Base-by-base conservation (phyloP, 495 filamentous ascomycete genomes). In the Daldinia grandis region DNA sequence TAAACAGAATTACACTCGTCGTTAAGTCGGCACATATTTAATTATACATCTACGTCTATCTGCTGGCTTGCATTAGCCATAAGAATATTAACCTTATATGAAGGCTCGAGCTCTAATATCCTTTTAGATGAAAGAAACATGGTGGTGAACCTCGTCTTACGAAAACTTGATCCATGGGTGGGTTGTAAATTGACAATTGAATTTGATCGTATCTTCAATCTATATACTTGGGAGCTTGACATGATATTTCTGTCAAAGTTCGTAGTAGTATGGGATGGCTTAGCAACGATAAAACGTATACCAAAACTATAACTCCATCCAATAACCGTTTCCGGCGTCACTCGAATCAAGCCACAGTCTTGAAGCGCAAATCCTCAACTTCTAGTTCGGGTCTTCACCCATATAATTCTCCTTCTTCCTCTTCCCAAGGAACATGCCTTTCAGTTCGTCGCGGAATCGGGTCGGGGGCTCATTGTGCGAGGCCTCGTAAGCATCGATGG, bases 401-500 rank as follows among this genome's bases (percentile, higher is more conserved):
- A 72, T 62, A 30, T 74, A 68, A 12, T 67, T 72, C 31, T 74
- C 28, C 65, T 51, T 62, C 63, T 62, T 77, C 24, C 47, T 62
- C 58, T 61, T 66, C 12, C 70, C 58, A 3, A 62, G 44, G 6
- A 77, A 55, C 38, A 73, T 63, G 5, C 49, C 47, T 49, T 15
- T 66, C 3, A 77, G 7, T 31, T 77, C 75, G 49, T 77, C 75
- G 24, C 73, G 58, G 56, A 77, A 68, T n/a, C 75, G 68, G n/a
- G 73, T 70, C 1, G 73, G 71, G 4, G 68, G 59, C n/a, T 76
- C 75, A 19, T 55, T 60, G 21, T 76, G 47, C 4, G 61, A 10
- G 4, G 73, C 71, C 33, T 88, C 86, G 76, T 93, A 93, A 44
- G 87, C 86, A 58, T 93, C 90, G 71, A 93, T 90, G 64, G 87